phyloP scores from a whole-genome alignment of 2,329 filamentous ascomycete genomes.

The Fusarium armeniacum region DNA sequence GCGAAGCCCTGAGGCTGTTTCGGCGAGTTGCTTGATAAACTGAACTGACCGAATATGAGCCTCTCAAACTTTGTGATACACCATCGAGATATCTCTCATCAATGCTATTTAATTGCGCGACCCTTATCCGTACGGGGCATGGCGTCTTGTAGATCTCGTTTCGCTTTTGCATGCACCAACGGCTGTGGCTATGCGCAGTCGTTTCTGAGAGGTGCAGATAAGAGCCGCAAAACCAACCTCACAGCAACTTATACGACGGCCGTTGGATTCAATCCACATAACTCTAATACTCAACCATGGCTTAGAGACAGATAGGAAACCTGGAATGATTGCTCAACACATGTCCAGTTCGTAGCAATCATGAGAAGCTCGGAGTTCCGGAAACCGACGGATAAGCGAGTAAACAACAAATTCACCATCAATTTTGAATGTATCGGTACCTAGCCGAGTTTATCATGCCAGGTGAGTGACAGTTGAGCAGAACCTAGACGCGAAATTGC shows the following conservation, averaged over 20 bases:
- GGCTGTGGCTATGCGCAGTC: slow-evolving; percentile 35
- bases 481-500: slow-evolving; percentile 46
- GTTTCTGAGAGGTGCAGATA: slow-evolving; percentile 30
- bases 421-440: slow-evolving; percentile 45
- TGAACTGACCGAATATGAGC: slow-evolving; percentile 23
- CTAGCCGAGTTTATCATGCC: slow-evolving; percentile 36
- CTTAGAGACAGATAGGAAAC: slow-evolving; percentile 20
- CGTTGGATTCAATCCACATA: slow-evolving; percentile 20
- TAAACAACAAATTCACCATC: slow-evolving; percentile 19
- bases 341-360: slow-evolving; percentile 19
- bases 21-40: slow-evolving; percentile 28
- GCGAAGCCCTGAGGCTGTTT: slow-evolving; percentile 30
- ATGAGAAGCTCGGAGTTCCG: slow-evolving; percentile 35
- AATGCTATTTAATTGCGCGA: slow-evolving; percentile 13
- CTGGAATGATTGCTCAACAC: slow-evolving; percentile 35
- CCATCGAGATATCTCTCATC: slow-evolving; percentile 14
- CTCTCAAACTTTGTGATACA: slow-evolving; percentile 27
- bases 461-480: slow-evolving; percentile 37
- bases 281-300: slow-evolving; percentile 31
- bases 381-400: slow-evolving; percentile 46
- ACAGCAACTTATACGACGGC: slow-evolving; percentile 21
- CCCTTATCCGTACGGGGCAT: slow-evolving; percentile 43
- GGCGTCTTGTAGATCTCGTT: slow-evolving; percentile 38
- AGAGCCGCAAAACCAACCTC: slow-evolving; percentile 44
- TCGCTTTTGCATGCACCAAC: slow-evolving; percentile 43